Evolutionary conservation across 2,329 filamentous ascomycete genomes (phyloP).

Genomic region (Talaromyces piceae): DNA sequence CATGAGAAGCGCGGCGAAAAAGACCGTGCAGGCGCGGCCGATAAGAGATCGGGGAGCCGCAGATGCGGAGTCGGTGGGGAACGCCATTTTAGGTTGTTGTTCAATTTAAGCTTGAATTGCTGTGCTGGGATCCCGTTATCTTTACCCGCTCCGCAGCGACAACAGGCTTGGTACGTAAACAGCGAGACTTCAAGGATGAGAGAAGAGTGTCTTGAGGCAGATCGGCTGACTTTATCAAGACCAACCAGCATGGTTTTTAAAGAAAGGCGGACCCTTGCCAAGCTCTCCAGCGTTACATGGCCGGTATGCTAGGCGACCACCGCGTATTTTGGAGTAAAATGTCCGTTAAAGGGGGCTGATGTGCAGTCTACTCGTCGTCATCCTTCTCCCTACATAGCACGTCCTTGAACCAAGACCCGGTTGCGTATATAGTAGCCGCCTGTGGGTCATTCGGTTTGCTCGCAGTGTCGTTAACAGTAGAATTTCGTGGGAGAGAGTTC

Average conservation of each 20-base stretch:
- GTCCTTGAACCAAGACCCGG: conserved; percentile 6
- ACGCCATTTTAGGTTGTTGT: neutral
- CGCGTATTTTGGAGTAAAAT: too few species aligned
- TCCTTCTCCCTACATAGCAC: conserved; percentile 1
- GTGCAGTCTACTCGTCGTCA: neutral
- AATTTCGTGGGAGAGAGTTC: neutral
- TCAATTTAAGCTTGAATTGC: neutral
- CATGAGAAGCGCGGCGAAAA: neutral
- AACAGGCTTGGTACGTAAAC: neutral
- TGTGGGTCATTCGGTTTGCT: neutral
- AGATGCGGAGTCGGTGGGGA: conserved; percentile 10
- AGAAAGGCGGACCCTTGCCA: neutral
- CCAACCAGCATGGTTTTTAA: too few species aligned
- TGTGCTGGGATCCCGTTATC: neutral
- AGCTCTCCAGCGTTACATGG: neutral
- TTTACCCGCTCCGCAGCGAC: neutral
- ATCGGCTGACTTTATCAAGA: neutral
- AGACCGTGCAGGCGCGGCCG: neutral
- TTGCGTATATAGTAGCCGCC: conserved; percentile 5
- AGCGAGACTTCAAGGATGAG: neutral
- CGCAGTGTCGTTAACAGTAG: neutral
- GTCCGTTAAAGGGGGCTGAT: neutral
- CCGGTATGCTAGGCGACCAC: neutral
- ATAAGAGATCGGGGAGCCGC: neutral
- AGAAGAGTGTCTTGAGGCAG: neutral